Base-by-base conservation (phyloP, 352 stramenopile species). In the Globisporangium irregulare region DNA sequence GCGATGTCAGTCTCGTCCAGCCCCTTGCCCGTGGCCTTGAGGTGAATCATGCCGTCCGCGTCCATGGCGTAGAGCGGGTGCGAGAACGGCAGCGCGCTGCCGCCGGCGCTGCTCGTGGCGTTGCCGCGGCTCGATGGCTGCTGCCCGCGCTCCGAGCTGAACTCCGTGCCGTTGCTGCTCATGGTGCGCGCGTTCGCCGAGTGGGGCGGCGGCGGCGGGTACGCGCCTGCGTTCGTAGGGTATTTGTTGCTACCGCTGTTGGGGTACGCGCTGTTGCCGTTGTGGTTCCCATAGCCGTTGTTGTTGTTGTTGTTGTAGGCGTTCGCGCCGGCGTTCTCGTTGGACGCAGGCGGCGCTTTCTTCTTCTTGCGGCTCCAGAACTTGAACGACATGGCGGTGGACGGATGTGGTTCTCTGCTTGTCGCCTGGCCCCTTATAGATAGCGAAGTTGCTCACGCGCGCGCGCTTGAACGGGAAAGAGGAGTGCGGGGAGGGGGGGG, bases 51-150 rank as follows among this genome's bases (percentile, higher is more conserved):
- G 24, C 88, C 88, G 41, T 93, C 85, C 7, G 67, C 69, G 71
- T 95, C 88, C 88, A 95, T 94, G 9, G 85, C 81, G 67, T 94
- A 95, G 9, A 94, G 74, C 36, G 88, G 88, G 68, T 95, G 88
- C 0, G 70, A 77, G 65, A 95, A 95, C 9, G 86, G 79, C 55
- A 93, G 69, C 53, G 75, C 68, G 3, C 43, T 51, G 15, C 41
- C 15, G 41, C 67, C 70, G 43, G 73, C 32, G 60, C 53, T 68
- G 56, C 41, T 56, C 20, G 36, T 46, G 66, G 51, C 48, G n/a
- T 29, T 59, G 32, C 32, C 56, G 12, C 56, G 29, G 10, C 10
- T 7, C 8, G 56, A 48, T 25, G 50, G 46, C 6, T 29, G 48
- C 46, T 54, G 74, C 6, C 63, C 55, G 24, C 54, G 27, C 27